Evolutionary conservation across 108 stramenopile species (phyloP).

Genomic region (Cyclostephanos tholiformis): DNA sequence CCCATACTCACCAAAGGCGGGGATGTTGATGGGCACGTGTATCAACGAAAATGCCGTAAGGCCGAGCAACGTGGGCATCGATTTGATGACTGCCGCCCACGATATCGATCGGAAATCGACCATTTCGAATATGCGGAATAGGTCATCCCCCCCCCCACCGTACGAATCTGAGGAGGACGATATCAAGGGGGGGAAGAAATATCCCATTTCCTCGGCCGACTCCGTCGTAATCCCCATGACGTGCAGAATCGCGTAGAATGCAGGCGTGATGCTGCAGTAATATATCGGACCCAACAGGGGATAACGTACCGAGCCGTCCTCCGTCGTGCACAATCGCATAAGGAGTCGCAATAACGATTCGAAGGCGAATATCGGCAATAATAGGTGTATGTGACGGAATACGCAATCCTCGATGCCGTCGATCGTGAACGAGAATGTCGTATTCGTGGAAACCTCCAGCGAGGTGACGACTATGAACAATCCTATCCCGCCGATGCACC

Average conservation of each 20-base stretch:
- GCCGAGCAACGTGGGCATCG: constrained; percentile 66
- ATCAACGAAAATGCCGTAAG: constrained; percentile 73
- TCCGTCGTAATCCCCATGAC: constrained; percentile 35
- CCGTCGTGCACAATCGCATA: constrained; percentile 41
- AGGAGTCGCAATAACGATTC: constrained; percentile 68
- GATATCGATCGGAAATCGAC: constrained; percentile 53
- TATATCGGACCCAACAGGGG: constrained; percentile 78
- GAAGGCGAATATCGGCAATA: constrained; percentile 58
- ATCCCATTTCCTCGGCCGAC: constrained; percentile 47
- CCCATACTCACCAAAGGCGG: no score
- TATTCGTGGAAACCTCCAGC: constrained; percentile 71
- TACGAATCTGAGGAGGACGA: no score
- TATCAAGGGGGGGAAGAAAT: constrained; percentile 68
- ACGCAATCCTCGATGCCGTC: constrained; percentile 33
- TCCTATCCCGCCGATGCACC: no score
- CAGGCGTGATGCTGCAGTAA: constrained; percentile 78
- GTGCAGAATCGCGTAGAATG: constrained; percentile 60
- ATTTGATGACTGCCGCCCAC: constrained; percentile 60
- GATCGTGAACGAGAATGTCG: constrained; percentile 40
- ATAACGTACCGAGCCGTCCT: constrained; percentile 56
- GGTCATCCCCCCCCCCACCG: constrained; percentile 15
- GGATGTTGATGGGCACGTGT: constrained; percentile 88
- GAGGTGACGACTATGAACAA: constrained; percentile 73
- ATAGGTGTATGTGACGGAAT: constrained; percentile 47
- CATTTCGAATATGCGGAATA: constrained; percentile 48